phyloP scores from a whole-genome alignment of 805 yeast genomes.

The Hanseniaspora valbyensis region DNA sequence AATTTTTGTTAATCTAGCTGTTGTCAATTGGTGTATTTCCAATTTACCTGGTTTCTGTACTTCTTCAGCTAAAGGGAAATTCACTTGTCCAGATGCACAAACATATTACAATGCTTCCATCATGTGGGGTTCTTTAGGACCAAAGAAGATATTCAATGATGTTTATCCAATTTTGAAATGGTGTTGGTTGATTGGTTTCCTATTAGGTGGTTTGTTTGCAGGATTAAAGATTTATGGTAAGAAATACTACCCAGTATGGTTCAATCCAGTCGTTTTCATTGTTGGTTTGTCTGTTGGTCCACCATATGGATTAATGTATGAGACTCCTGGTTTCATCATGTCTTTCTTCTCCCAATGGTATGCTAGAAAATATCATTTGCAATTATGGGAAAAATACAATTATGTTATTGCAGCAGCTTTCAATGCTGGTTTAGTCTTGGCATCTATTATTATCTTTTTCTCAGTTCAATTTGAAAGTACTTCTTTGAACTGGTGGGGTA shows the following conservation, averaged over 20 bases:
- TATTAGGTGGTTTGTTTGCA: constrained; percentile 29
- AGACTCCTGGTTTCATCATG: constrained; percentile 25
- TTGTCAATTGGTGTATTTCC: constrained; percentile 34
- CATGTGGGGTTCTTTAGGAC: constrained; percentile 51
- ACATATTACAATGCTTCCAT: constrained; percentile 43
- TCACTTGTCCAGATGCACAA: constrained; percentile 34
- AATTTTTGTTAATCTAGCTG: constrained; percentile 31
- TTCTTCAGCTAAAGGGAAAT: constrained; percentile 33
- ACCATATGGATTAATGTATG: constrained; percentile 37
- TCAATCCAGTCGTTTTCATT: constrained; percentile 42
- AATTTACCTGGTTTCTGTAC: constrained; percentile 33
- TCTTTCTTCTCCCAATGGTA: constrained; percentile 38
- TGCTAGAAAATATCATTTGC: constrained; percentile 37
- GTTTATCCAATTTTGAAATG: constrained; percentile 52
- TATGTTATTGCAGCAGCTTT: constrained; percentile 50
- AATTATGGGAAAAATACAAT: constrained; percentile 53
- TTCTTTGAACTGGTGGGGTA: constrained; percentile 49
- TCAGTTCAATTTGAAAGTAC: constrained; percentile 40
- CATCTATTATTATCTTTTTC: constrained; percentile 45
- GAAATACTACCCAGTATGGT: constrained; percentile 27
- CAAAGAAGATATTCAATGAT: constrained; percentile 43
- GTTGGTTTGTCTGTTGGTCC: constrained; percentile 42
- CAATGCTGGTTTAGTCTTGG: constrained; percentile 52
- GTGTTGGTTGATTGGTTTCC: constrained; percentile 50
- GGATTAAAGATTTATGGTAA: constrained; percentile 23